Base-by-base conservation (phyloP, 345 rosid species). In the Eutrema heterophyllum region DNA sequence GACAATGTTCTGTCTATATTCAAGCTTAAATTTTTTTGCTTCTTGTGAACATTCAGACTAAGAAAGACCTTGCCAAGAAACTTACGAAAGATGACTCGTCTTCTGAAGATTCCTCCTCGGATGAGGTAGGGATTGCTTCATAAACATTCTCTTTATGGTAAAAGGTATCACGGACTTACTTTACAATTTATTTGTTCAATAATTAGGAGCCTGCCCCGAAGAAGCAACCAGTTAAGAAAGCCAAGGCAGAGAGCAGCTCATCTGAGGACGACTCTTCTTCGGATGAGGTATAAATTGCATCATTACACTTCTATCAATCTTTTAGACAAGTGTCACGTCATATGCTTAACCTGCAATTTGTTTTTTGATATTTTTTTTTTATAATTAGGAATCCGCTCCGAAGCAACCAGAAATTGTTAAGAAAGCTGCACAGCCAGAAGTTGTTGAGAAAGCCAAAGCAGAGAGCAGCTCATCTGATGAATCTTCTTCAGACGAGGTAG, bases 391-490 rank as follows among this genome's bases (percentile, higher is more conserved):
- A 70, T 33, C 55, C 70, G 58, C 72, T 11, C 48, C 74, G 2
- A 70, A 54, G 57, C 66, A 70, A 57, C 64, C 46, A 38, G 67
- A 21, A 21, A 2, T 21, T 21, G 24, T 70, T 38, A 75, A 64
- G 54, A 65, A 65, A 11, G 2, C 78, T n/a, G n/a, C n/a, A n/a
- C n/a, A n/a, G n/a, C n/a, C n/a, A n/a, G 67, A 21, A 21, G 24
- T 21, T 21, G 24, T 70, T 38, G 75, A 64, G 54, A 65, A 65
- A 11, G 2, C 78, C 55, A 57, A 57, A 76, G 63, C 29, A 15
- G 73, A 63, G 67, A 85, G 76, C 73, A 69, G 79, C 68, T 82
- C 86, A 27, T 81, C 77, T 8, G 45, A 80, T 45, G 86, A 80
- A 0, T 84, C 88, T 18, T 83, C 81, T 18, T 67, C 78, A 2